Base-by-base conservation (phyloP, 495 filamentous ascomycete species). In the Annulohypoxylon bovei region DNA sequence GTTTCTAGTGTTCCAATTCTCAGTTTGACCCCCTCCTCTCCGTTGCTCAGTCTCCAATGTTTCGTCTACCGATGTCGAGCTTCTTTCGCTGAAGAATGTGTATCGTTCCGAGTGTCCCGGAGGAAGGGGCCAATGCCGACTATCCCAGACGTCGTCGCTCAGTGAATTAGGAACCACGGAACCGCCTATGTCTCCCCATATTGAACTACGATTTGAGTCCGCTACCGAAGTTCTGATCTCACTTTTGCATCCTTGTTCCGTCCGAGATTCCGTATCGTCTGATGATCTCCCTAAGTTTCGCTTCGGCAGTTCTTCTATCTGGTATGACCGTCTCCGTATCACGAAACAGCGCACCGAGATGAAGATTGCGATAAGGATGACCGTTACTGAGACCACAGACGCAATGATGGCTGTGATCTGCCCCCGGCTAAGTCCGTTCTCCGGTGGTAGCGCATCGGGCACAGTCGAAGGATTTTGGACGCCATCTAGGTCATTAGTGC, bases 71-170 rank as follows among this genome's bases (percentile, higher is more conserved):
- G 58, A 7, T 18, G 28, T 46, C 37, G 68, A 71, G 16, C 68
- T 71, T 20, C 57, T 62, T 53, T 71, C 68, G 53, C 68, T 71
- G n/a, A 71, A 71, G 47, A 71, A 71, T 0, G 68, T 71, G 23
- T 71, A 71, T 44, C 68, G 57, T 28, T 71, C 68, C n/a, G 63
- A 58, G 11, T 71, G 63, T 1, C 68, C 68, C n/a, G 68, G 68
- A 12, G 68, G 68, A n/a, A 71, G 68, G 2, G 68, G 68, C 68
- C 68, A 71, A 4, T 52, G 33, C 8, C 63, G 57, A 32, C 68
- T 71, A 54, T 71, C 68, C 68, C 40, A 63, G 3, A 67, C 63
- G 28, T 67, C 68, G 12, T 46, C 44, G 6, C 46, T 62, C 3
- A 63, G 23, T 2, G 46, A 55, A 9, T 52, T 16, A 20, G 68